Percentiles rank a stretch among this genome's conserved stretches.
Evolutionary conservation across 306 rosid species (phyloP).

Genomic region (Echinosophora koreensis): DNA sequence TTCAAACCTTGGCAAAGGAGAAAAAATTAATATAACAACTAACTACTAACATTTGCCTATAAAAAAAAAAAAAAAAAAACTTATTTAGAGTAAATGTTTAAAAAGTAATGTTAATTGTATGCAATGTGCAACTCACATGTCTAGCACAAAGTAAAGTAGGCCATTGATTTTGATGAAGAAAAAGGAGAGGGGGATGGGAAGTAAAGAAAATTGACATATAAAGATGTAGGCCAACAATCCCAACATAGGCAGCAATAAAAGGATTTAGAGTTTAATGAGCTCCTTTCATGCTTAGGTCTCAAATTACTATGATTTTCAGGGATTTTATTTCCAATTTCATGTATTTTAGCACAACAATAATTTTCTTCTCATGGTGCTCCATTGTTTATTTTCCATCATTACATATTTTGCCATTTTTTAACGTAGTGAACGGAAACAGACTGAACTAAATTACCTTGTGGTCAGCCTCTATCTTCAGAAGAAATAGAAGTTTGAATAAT

Average conservation of each 20-base stretch:
- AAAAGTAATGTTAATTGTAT: too few species aligned
- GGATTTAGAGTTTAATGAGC: neutral
- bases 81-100: neutral
- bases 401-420: slow-evolving; percentile 35
- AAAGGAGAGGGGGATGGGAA: neutral
- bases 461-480: too few species aligned
- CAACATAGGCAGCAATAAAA: neutral
- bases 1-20: too few species aligned
- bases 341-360: slow-evolving; percentile 16
- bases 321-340: neutral
- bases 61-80: too few species aligned
- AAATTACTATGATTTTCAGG: slow-evolving; percentile 3
- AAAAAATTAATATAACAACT: too few species aligned
- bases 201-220: neutral
- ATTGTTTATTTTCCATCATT: slow-evolving; percentile 10
- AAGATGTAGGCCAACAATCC: neutral
- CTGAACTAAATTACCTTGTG: slow-evolving; percentile 22
- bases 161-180: neutral
- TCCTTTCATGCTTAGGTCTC: neutral
- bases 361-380: slow-evolving; percentile 8
- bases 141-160: too few species aligned
- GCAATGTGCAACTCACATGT: neutral
- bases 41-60: too few species aligned
- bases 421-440: slow-evolving; percentile 8
- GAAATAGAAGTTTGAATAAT: slow-evolving; percentile 4